Evolutionary conservation across 2,329 filamentous ascomycete genomes (phyloP), one percentile per base, ranked within the genome.

Genomic region (Claviceps digitariae): DNA sequence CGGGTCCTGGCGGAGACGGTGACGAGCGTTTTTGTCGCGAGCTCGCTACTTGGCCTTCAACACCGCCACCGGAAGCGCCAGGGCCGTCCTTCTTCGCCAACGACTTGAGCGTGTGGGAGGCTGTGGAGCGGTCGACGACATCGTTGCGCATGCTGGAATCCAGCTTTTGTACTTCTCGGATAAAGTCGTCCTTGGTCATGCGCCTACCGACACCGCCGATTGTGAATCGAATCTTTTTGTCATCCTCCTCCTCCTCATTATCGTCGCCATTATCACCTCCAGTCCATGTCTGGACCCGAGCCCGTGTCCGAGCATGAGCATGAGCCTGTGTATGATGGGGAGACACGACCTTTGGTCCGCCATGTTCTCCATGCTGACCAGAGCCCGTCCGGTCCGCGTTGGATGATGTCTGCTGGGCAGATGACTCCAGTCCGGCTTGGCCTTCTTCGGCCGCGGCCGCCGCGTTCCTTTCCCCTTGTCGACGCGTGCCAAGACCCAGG

Each of bases 181-280:
- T 81, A 63, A 93, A 91, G 62, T 90, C 86, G 4, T 84, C 81
- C 68, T 90, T 90, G 57, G 78, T 90, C 79, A 93, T 84, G 48
- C 87, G 80, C 56, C 77, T 75, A 6, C 85, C 85, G n/a, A 82
- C 79, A 36, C 83, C 81, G 46, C 78, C 81, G 57, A 91, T 86
- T 1, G 83, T 90, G 67, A 90, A 91, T 15, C 87, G 79, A 53
- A 91, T 82, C 53, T 81, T 75, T 15, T 79, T 76, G 58, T 90
- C 86, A 54, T 90, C 86, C 2, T 78, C 75, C 2, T 78, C 75
- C 2, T 54, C 52, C 21, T 51, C 54, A 10, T 48, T 29, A 1
- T 41, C 31, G 6, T 44, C 40, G 17, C 20, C 52, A n/a, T 13
- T 15, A 10, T 23, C n/a, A 9, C 10, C 34, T 4, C 21, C 41